Evolutionary conservation across 2,329 filamentous ascomycete genomes (phyloP).

Genomic region (Aspergillus sp.): DNA sequence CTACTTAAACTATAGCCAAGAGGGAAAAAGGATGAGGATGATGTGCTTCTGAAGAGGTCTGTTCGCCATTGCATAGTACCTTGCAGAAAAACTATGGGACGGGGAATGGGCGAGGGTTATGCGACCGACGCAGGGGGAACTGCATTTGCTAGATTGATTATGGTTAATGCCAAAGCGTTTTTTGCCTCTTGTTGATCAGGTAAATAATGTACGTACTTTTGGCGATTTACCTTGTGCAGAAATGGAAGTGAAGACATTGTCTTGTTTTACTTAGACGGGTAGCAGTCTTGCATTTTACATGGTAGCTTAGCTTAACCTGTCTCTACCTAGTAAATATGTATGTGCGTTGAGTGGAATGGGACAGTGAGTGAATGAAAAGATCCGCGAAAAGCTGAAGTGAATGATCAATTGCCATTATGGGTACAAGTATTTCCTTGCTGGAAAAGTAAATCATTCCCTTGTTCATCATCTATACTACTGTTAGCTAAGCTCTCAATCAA

Average conservation of each 20-base stretch:
- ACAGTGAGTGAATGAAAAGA: too few species aligned
- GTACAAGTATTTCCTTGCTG: background rate
- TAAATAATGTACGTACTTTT: background rate
- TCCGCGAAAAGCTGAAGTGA: too few species aligned
- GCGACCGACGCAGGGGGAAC: constrained; percentile 11
- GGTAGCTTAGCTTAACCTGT: too few species aligned
- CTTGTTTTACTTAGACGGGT: background rate
- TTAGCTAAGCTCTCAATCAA: too few species aligned
- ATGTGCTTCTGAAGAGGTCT: constrained; percentile 14
- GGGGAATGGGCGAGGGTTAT: constrained; percentile 10
- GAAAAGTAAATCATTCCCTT: background rate
- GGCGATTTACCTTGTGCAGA: background rate
- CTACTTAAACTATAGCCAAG: too few species aligned
- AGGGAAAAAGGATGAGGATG: too few species aligned
- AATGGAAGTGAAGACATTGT: background rate
- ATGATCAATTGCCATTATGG: too few species aligned
- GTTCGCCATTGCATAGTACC: constrained; percentile 14
- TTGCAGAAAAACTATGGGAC: constrained; percentile 16
- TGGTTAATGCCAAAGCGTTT: background rate
- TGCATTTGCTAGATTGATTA: background rate
- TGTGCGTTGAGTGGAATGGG: too few species aligned
- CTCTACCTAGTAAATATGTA: too few species aligned
- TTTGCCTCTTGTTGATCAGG: background rate
- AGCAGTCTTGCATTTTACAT: background rate
- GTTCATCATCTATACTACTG: background rate